phyloP scores from a whole-genome alignment of 208 protist species.

The Novymonas esmeraldas region DNA sequence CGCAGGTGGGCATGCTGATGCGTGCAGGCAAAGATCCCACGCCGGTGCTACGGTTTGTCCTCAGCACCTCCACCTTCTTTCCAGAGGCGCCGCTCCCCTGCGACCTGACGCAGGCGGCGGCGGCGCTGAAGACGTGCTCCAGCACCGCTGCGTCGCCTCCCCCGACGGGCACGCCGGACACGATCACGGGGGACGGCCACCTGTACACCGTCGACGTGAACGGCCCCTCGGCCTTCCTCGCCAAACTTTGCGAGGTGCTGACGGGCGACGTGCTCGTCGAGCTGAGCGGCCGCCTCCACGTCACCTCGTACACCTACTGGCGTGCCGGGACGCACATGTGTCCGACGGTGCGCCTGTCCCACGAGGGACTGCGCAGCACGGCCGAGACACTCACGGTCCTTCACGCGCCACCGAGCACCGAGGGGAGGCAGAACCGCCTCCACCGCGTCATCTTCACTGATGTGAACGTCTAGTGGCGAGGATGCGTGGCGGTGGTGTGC shows the following conservation, averaged over 20 bases:
- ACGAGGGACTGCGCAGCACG: conserved; percentile 12
- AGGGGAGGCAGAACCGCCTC: conserved; percentile 6
- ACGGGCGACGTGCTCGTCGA: conserved; percentile 12
- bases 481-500: background rate
- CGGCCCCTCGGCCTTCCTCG: conserved; percentile 6
- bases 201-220: conserved; percentile 4
- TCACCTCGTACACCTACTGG: conserved; percentile 7
- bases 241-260: background rate
- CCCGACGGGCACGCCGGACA: background rate
- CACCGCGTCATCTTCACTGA: conserved; percentile 8
- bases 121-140: background rate
- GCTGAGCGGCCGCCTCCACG: background rate
- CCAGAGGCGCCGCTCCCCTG: background rate
- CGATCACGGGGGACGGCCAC: background rate
- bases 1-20: background rate
- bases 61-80: conserved; percentile 12
- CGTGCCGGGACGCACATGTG: background rate
- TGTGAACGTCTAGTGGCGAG: background rate
- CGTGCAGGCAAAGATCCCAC: background rate
- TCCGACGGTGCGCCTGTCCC: conserved; percentile 5
- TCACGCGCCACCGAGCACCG: background rate
- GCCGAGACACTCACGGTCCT: conserved; percentile 14
- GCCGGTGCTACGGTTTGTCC: background rate
- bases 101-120: too few relatives aligned
- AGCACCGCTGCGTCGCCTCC: too few relatives aligned